These are phyloP conservation scores for Hypericum androsaemum DNA, from an alignment of 345 rosid genomes.

Conservation along the genomic window DNA sequence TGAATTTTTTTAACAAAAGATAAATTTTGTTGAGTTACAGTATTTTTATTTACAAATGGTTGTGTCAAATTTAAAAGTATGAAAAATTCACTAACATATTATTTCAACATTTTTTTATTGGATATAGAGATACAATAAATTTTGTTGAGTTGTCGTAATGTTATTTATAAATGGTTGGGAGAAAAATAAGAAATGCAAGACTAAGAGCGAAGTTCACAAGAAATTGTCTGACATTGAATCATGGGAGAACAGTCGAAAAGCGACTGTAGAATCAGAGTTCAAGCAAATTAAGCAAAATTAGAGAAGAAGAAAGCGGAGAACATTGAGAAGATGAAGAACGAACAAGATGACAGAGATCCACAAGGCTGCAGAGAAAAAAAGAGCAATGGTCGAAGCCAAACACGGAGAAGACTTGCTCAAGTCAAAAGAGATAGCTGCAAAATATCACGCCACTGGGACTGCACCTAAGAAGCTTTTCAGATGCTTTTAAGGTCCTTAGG, in stretches of 20 bases:
- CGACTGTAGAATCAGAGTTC: constrained; percentile 51
- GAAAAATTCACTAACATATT: no score
- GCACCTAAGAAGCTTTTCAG: constrained; percentile 60
- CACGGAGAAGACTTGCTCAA: constrained; percentile 77
- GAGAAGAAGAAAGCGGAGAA: constrained; percentile 71
- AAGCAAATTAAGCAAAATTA: constrained; percentile 53
- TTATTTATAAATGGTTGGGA: no score
- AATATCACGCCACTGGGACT: constrained; percentile 67
- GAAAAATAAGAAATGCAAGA: constrained; percentile 83
- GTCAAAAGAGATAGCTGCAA: constrained; percentile 81
- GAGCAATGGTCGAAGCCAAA: constrained; percentile 64
- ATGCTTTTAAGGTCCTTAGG: constrained; percentile 27
- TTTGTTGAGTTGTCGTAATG: no score
- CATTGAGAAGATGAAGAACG: constrained; percentile 76
- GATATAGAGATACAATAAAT: no score
- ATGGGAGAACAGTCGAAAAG: constrained; percentile 68
- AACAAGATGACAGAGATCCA: constrained; percentile 63
- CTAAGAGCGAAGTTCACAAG: constrained; percentile 77
- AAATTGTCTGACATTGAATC: constrained; percentile 39
- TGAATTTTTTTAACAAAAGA: no score
- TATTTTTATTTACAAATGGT: no score
- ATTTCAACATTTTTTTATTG: no score
- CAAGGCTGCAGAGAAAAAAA: constrained; percentile 77
- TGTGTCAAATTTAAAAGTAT: no score
- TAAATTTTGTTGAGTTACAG: no score